These are phyloP conservation scores for Vigna angularis DNA, from an alignment of 306 rosid genomes.

Conservation along the genomic window DNA sequence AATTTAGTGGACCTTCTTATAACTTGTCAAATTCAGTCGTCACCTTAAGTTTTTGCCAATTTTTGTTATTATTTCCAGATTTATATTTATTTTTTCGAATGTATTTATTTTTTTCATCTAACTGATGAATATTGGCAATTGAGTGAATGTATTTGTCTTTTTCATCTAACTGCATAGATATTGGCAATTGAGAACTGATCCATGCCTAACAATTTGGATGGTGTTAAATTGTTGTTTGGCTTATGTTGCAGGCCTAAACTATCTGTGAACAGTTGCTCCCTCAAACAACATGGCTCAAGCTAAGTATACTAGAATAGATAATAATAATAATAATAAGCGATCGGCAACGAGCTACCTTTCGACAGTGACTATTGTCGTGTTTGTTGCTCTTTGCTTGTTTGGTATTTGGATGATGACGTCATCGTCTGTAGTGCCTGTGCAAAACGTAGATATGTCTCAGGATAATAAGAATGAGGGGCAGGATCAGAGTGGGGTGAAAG, in stretches of 20 bases:
- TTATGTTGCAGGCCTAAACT: conserved; percentile 46
- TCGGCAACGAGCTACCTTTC: conserved; percentile 80
- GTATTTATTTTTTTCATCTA: neutral
- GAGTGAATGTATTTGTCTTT: conserved; percentile 6
- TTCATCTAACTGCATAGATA: neutral
- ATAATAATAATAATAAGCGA: conserved; percentile 48
- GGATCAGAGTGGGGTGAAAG: conserved; percentile 54
- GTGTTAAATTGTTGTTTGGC: conserved; percentile 36
- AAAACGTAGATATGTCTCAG: conserved; percentile 66
- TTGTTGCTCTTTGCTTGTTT: conserved; percentile 87
- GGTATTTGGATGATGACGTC: conserved; percentile 98
- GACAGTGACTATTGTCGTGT: conserved; percentile 79
- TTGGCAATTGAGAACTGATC: conserved; percentile 24
- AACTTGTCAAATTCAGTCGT: conserved; percentile 1
- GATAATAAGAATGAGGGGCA: conserved; percentile 61
- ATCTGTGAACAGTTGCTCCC: conserved; percentile 29
- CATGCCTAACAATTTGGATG: conserved; percentile 23
- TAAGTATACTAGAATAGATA: conserved; percentile 76
- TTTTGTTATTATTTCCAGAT: conserved; percentile 1
- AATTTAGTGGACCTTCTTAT: neutral
- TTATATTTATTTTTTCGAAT: conserved; percentile 12
- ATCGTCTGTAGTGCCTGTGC: conserved; percentile 78
- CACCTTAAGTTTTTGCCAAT: neutral
- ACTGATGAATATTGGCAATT: conserved; percentile 8
- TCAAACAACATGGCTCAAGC: conserved; percentile 69